Evolutionary conservation across 352 stramenopile genomes (phyloP), one percentile per base, ranked within the genome.

Genomic region (Globisporangium camurandrum): DNA sequence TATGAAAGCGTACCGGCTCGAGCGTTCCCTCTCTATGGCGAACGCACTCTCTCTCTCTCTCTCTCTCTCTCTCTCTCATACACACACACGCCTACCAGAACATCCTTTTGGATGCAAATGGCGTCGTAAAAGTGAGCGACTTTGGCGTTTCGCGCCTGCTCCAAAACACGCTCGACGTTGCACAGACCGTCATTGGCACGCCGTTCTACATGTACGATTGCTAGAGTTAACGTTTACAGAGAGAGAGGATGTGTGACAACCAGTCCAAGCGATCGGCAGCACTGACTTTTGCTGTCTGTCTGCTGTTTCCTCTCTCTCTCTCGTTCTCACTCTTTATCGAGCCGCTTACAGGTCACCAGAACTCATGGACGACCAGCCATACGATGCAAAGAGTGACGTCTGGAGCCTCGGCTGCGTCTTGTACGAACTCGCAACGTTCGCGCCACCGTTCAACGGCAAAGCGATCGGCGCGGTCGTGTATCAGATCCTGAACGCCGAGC

Each of bases 391-490:
- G 58, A 85, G 70, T 46, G 85, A 95, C 49, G 59, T 95, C 0
- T 95, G 85, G 84, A 84, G 76, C 31, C 61, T 95, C 19, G 85
- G 84, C 1, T 95, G 85, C 39, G 59, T 95, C 12, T 39, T 94
- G n/a, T 84, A 89, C 51, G 83, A 95, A 46, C 59, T 94, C 9
- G 64, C 74, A 7, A 64, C 68, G 8, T 61, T 77, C 26, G 55
- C 59, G 17, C 69, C 78, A 7, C 81, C 84, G 3, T 95, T 93
- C 48, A 56, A 60, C 12, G 80, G 62, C 12, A 69, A 65, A 12
- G 79, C 80, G 0, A 40, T 92, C 20, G 75, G 69, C 1, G 56
- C 74, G 1, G 64, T 94, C 14, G 65, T 93, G 24, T 58, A 71
- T 23, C 71, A 83, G 42, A 80, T 85, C 31, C 30, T 84, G 0